phyloP scores from a whole-genome alignment of 768 basidiomycete species.

The Leccinum ochraceum region DNA sequence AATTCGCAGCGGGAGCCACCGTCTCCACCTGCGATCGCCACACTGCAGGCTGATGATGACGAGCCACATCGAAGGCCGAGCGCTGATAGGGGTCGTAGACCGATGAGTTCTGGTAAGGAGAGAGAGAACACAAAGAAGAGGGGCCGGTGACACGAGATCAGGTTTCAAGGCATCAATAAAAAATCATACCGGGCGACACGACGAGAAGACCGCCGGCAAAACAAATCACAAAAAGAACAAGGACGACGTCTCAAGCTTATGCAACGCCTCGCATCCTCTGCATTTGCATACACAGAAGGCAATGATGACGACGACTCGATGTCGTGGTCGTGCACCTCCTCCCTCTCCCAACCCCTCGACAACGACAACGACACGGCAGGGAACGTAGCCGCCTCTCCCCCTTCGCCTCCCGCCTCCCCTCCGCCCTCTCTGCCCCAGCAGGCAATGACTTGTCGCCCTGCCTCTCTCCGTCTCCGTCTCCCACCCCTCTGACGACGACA shows the following conservation, averaged over 20 bases:
- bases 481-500: too few species aligned
- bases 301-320: too few species aligned
- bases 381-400: too few species aligned
- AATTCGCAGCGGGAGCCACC: conserved; percentile 32
- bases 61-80: conserved; percentile 20
- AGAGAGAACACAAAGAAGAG: not conserved
- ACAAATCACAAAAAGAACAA: not conserved
- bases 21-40: conserved; percentile 34
- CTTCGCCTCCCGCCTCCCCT: too few species aligned
- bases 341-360: too few species aligned
- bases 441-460: too few species aligned
- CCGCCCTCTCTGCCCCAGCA: too few species aligned
- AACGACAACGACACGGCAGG: too few species aligned
- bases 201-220: not conserved
- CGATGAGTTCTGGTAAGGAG: conserved; percentile 31
- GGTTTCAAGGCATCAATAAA: conserved; percentile 11
- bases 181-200: not conserved
- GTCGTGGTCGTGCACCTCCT: too few species aligned
- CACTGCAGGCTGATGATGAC: conserved; percentile 32
- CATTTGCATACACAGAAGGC: too few species aligned
- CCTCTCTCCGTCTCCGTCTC: too few species aligned
- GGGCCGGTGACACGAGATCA: not conserved
- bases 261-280: too few species aligned
- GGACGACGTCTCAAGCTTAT: not conserved
- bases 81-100: conserved; percentile 30